phyloP scores from a whole-genome alignment of 306 rosid genomes.

The Argentina anserina region DNA sequence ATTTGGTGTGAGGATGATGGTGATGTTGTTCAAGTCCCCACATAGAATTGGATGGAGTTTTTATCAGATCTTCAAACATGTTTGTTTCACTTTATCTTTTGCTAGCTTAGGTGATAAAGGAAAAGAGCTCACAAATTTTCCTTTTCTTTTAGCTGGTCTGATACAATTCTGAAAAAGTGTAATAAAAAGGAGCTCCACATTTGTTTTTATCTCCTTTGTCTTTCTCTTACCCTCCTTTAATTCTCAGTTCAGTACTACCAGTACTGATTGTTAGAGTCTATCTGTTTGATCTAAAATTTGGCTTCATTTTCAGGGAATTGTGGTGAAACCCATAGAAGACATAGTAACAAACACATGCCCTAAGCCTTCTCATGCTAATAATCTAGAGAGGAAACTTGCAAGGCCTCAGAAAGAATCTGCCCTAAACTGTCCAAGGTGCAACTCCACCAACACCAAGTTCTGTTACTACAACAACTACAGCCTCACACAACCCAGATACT shows the following conservation, averaged over 20 bases:
- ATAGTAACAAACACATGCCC: conserved; percentile 39
- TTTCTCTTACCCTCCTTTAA: conserved; percentile 11
- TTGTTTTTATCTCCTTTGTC: conserved; percentile 30
- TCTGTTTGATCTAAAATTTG: conserved; percentile 9
- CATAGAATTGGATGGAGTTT: conserved; percentile 32
- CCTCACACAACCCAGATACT: conserved; percentile 77
- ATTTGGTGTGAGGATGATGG: conserved; percentile 13
- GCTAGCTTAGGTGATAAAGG: conserved; percentile 24
- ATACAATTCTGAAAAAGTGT: conserved; percentile 17
- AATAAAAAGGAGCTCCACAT: conserved; percentile 19
- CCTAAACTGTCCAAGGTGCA: conserved; percentile 77
- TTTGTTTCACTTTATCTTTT: conserved; percentile 46
- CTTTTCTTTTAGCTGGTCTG: conserved; percentile 12
- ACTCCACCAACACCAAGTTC: conserved; percentile 75
- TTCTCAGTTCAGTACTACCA: neutral
- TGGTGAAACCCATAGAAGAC: conserved; percentile 64
- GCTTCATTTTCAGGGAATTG: conserved; percentile 44
- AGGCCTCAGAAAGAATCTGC: conserved; percentile 62
- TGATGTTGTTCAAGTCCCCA: conserved; percentile 25
- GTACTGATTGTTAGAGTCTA: neutral
- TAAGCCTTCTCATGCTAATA: conserved; percentile 21
- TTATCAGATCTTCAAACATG: conserved; percentile 27
- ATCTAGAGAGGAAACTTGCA: conserved; percentile 37
- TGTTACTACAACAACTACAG: conserved; percentile 91
- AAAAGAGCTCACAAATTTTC: conserved; percentile 13